Conservation (phyloP, 176 grass and related monocot genomes). For the Cocos nucifera region DNA sequence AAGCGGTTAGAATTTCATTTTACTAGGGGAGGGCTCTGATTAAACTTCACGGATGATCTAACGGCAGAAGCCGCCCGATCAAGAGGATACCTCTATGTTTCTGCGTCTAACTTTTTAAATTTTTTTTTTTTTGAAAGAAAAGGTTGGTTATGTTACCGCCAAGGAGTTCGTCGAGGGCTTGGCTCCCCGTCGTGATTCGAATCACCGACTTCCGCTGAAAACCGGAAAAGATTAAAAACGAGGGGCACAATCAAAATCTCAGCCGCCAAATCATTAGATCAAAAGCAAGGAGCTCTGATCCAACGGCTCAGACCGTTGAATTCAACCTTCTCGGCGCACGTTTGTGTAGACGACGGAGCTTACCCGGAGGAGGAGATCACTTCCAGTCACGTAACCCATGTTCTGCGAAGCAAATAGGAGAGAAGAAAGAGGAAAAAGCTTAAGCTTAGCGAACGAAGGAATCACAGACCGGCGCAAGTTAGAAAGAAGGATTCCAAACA, state of each 20-base stretch:
- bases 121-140: no score
- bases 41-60: no score
- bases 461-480: neutral
- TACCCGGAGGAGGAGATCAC: constrained; percentile 74
- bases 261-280: neutral
- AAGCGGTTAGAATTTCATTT: neutral
- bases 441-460: no score
- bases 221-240: neutral
- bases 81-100: no score
- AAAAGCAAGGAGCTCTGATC: no score
- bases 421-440: neutral
- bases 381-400: constrained; percentile 68
- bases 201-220: constrained; percentile 70
- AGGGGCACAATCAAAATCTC: neutral
- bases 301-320: neutral
- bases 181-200: constrained; percentile 77
- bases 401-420: constrained; percentile 27
- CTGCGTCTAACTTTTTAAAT: no score
- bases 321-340: no score
- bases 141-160: constrained; percentile 33
- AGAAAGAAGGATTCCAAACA: neutral
- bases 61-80: no score
- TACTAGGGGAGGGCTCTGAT: no score
- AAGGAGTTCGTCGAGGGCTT: constrained; percentile 74
- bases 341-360: no score